Evolutionary conservation across 345 rosid genomes (phyloP), one percentile per base, ranked within the genome.

Genomic region (Salix koriyanagi): DNA sequence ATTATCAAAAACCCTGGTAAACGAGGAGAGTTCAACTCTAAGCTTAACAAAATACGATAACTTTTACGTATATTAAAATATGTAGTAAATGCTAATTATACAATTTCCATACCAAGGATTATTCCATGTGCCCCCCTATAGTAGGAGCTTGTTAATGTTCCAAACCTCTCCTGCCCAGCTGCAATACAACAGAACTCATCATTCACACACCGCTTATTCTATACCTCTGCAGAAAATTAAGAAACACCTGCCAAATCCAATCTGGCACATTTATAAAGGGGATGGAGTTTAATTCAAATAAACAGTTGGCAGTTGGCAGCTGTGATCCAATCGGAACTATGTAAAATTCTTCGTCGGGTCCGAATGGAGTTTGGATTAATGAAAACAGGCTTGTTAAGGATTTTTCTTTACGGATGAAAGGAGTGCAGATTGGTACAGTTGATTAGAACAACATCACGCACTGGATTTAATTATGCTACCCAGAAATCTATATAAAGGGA

Each of bases 91-190:
- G 64, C 18, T 26, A 32, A 32, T 32, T 32, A 44, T 21, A 70
- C 6, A 37, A 34, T 26, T n/a, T 14, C 10, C 68, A 34, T 88
- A 96, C 99, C 97, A 9, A 96, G 98, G 54, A 96, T 86, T 76
- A 96, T 91, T 48, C 99, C 99, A 41, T 96, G 98, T 25, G 98
- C 90, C 28, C 98, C 99, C 81, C 99, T 90, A 65, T 91, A 96
- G 81, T 96, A 96, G 66, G 99, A 96, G 82, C 90, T 91, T 3
- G 86, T 89, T 80, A 96, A 62, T 71, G 89, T 85, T 70, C 99
- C 96, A 77, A 96, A 96, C 73, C 96, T 90, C 80, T 96, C 99
- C 83, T 93, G 99, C 67, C 99, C 99, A 82, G 98, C 99, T 96
- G 84, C 85, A 89, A 83, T 69, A 58, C 67, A 79, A 70, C 65